phyloP scores from a whole-genome alignment of 495 filamentous ascomycete species.

The Friedmanniomyces endolithicus region DNA sequence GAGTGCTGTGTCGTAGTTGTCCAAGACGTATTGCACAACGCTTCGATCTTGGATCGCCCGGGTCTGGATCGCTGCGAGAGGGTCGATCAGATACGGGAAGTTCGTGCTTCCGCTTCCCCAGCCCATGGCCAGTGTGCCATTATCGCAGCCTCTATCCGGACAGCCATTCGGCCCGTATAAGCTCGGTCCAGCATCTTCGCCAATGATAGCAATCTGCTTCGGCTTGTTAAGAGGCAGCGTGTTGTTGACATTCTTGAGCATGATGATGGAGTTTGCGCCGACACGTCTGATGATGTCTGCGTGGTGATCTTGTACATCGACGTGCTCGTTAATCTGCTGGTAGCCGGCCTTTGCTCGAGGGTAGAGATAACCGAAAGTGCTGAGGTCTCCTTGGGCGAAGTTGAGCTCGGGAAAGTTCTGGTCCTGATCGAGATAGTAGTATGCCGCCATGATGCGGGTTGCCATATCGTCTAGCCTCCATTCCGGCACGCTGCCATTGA shows the following conservation, averaged over 20 bases:
- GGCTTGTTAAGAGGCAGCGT: slow-evolving; percentile 29
- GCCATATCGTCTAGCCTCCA: slow-evolving; percentile 88
- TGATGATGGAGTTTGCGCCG: slow-evolving; percentile 62
- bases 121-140: slow-evolving; percentile 69
- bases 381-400: slow-evolving; percentile 72
- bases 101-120: slow-evolving; percentile 87
- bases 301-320: slow-evolving; percentile 72
- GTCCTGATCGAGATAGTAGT: slow-evolving; percentile 85
- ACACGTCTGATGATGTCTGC: slow-evolving; percentile 56
- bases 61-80: slow-evolving; percentile 73
- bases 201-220: slow-evolving; percentile 61
- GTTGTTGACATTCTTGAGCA: slow-evolving; percentile 69
- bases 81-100: slow-evolving; percentile 58
- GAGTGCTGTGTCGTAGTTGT: neutral
- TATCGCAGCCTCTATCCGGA: slow-evolving; percentile 63
- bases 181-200: slow-evolving; percentile 63
- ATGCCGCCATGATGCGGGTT: slow-evolving; percentile 76
- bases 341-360: slow-evolving; percentile 44
- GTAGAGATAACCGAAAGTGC: slow-evolving; percentile 63
- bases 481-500: slow-evolving; percentile 77
- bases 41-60: neutral
- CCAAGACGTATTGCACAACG: neutral
- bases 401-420: slow-evolving; percentile 38
- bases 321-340: slow-evolving; percentile 62
- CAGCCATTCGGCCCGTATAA: slow-evolving; percentile 61